Conservation (phyloP, 805 yeast genomes). For the Metschnikowia bowlesiae region DNA sequence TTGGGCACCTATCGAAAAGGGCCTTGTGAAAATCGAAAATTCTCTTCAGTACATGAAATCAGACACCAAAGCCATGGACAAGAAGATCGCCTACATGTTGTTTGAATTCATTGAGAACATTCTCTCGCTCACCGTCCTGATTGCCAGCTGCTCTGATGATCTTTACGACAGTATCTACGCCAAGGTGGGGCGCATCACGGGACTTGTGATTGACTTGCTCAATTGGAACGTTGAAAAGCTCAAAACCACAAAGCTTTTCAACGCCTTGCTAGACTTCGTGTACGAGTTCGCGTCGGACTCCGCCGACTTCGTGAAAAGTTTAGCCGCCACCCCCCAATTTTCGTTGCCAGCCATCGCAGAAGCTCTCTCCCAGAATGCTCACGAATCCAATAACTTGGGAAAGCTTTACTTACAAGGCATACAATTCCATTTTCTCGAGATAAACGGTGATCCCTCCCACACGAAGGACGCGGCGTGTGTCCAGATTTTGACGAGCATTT, state of each 20-base stretch:
- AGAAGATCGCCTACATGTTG: conserved; percentile 36
- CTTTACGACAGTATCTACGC: conserved; percentile 45
- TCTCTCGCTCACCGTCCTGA: conserved; percentile 60
- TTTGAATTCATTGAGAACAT: conserved; percentile 71
- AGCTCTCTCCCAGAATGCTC: conserved; percentile 15
- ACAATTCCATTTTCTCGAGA: conserved; percentile 39
- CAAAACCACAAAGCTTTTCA: conserved; percentile 41
- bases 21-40: conserved; percentile 46
- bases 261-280: conserved; percentile 51
- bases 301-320: conserved; percentile 42
- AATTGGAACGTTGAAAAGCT: conserved; percentile 31
- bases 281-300: conserved; percentile 62
- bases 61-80: conserved; percentile 16
- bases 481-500: conserved; percentile 21
- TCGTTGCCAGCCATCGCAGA: conserved; percentile 16
- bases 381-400: conserved; percentile 23
- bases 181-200: conserved; percentile 35
- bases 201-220: conserved; percentile 35
- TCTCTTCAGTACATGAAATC: conserved; percentile 44
- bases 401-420: conserved; percentile 39
- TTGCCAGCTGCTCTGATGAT: conserved; percentile 59
- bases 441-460: conserved; percentile 13
- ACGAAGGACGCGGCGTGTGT: conserved; percentile 18
- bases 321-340: conserved; percentile 16
- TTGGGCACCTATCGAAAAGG: conserved; percentile 55